Base-by-base conservation (phyloP, 1,139 yeast genomes). In the Candida smagusa region DNA sequence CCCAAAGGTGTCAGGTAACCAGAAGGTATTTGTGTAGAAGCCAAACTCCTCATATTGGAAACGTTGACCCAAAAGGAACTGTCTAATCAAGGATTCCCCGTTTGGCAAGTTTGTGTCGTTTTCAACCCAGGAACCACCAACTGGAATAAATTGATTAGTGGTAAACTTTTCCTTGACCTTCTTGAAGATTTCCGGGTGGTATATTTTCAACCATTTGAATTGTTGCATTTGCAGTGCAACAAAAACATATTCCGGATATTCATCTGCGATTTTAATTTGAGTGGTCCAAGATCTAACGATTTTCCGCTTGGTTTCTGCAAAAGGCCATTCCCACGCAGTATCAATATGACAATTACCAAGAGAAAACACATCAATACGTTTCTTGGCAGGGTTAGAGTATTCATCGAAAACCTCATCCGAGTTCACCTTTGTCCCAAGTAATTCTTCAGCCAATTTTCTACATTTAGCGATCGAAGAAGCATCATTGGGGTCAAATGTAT, bases 41-140 rank as follows among this genome's bases (percentile, higher is more conserved):
- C 96, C 96, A 65, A 92, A 90, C 52, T 89, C 79, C 45, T 80
- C 73, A 53, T 79, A 70, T 54, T 84, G 86, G 59, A 82, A 88
- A 41, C 95, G 69, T 63, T 92, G 98, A 11, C 98, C 98, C 46
- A 85, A 76, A 39, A 90, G 68, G 54, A 90, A 87, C 56, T 92
- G 98, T 48, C 97, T 78, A 19, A 82, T 80, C 44, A 92, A 70
- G 1, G 96, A 84, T 61, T 92, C 98, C 34, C 97, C 97, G 47
- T 79, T 72, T 11, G 97, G 97, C 65, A 92, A 74, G 59, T 92
- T 92, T 12, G 97, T 90, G 59, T 92, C 98, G 58, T 88, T 85
- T 61, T 92, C 98, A 34, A 92, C 97, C 97, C 97, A 92, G 0
- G 96, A 81, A 3, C 97, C 97, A 39, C 98, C 98, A 47, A 92